Percentiles rank a stretch among this genome's conserved stretches.
These are phyloP conservation scores for Eragrostis nindensis DNA, from an alignment of 176 grass and related monocot genomes.

Conservation along the genomic window DNA sequence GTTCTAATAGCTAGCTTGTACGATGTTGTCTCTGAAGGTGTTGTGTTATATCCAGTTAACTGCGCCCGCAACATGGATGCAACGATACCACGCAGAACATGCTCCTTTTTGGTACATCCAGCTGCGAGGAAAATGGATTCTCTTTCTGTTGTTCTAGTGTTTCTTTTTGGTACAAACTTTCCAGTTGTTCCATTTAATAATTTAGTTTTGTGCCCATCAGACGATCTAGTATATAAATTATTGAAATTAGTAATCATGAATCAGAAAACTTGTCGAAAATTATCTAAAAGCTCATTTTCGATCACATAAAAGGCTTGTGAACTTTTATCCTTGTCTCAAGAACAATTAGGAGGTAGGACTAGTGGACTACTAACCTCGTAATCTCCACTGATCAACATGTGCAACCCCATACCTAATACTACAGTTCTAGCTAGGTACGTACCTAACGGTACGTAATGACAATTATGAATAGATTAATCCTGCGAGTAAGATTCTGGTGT, in stretches of 20 bases:
- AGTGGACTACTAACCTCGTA: not conserved
- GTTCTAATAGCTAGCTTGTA: not conserved
- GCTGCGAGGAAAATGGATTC: too few species aligned
- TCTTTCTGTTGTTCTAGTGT: not conserved
- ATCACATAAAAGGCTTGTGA: not conserved
- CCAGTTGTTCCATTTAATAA: too few species aligned
- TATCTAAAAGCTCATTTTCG: too few species aligned
- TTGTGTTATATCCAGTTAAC: not conserved
- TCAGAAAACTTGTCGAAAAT: too few species aligned
- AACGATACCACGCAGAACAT: not conserved
- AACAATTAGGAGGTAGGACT: not conserved
- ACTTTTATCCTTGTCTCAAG: not conserved
- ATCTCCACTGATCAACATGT: not conserved
- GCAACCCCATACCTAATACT: not conserved
- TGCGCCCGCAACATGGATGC: not conserved
- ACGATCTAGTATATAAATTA: too few species aligned
- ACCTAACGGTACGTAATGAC: too few species aligned
- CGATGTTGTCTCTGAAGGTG: not conserved
- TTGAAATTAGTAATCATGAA: too few species aligned
- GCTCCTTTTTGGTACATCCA: not conserved
- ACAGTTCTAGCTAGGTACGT: not conserved
- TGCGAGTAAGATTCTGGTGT: not conserved
- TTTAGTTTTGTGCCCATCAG: too few species aligned
- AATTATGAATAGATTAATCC: too few species aligned
- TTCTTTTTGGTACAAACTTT: too few species aligned